These are phyloP conservation scores for Podaxis sp. DNA, from an alignment of 768 basidiomycete species.

Conservation along the genomic window DNA sequence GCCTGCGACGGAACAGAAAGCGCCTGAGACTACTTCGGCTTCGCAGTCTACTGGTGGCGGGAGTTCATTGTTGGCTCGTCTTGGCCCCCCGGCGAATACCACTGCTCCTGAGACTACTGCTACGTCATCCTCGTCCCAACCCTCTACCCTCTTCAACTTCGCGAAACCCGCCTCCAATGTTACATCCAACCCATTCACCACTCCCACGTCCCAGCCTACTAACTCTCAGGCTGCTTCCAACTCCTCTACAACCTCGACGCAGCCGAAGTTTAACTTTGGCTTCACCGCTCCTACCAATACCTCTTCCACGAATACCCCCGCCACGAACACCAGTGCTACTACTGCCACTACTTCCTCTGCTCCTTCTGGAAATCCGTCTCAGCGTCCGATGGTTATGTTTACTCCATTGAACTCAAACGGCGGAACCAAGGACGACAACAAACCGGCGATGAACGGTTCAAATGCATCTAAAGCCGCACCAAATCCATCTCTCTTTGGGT, in stretches of 20 bases:
- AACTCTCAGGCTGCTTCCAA: slow-evolving; percentile 16
- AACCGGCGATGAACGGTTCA: background rate
- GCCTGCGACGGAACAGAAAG: background rate
- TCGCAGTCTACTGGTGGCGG: background rate
- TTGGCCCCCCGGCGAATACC: slow-evolving; percentile 8
- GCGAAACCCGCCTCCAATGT: slow-evolving; percentile 5
- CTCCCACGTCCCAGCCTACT: slow-evolving; percentile 1
- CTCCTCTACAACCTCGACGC: slow-evolving; percentile 19
- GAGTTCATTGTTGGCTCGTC: slow-evolving; percentile 2
- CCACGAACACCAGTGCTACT: slow-evolving; percentile 6
- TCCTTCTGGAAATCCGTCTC: background rate
- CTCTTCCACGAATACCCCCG: background rate
- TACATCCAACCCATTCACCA: slow-evolving; percentile 18
- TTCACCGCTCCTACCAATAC: background rate
- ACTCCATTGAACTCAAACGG: slow-evolving; percentile 3
- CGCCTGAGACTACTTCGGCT: background rate
- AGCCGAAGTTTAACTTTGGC: slow-evolving; percentile 42
- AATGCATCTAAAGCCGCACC: slow-evolving; percentile 23
- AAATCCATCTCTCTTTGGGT: slow-evolving; percentile 23
- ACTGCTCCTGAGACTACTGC: background rate
- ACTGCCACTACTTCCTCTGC: background rate
- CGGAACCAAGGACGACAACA: slow-evolving; percentile 4
- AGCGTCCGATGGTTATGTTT: background rate
- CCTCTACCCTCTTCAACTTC: slow-evolving; percentile 5
- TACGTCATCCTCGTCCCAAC: background rate